Evolutionary conservation across 164 flowering plant genomes (phyloP).

Genomic region (Akebia trifoliata): DNA sequence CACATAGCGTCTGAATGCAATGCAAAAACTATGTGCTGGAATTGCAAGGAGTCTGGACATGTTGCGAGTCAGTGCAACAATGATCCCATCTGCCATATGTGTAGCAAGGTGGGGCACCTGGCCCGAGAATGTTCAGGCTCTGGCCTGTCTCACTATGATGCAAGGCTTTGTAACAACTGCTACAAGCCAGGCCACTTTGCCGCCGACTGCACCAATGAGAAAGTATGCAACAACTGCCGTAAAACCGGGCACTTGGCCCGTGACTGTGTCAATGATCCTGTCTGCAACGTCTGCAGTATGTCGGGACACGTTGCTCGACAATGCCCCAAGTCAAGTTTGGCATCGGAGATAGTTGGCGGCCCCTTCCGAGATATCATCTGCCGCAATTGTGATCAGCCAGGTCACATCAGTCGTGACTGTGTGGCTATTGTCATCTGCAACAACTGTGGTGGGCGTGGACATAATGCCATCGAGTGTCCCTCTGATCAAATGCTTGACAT

Average conservation of each 20-base stretch:
- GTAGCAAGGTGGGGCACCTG: conserved; percentile 54
- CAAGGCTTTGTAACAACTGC: conserved; percentile 52
- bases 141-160: conserved; percentile 27
- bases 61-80: conserved; percentile 51
- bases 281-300: conserved; percentile 58
- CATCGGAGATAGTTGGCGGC: conserved; percentile 29
- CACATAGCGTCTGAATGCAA: conserved; percentile 62
- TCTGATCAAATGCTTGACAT: conserved; percentile 31
- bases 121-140: conserved; percentile 40
- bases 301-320: conserved; percentile 82
- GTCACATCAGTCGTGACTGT: conserved; percentile 49
- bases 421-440: conserved; percentile 33
- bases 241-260: conserved; percentile 59
- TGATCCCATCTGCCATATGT: conserved; percentile 55
- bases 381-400: conserved; percentile 34
- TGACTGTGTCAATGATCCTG: conserved; percentile 55
- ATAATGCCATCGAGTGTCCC: conserved; percentile 42
- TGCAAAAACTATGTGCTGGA: conserved; percentile 55
- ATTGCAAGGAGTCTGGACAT: conserved; percentile 62
- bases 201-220: conserved; percentile 47
- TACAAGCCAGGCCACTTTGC: conserved; percentile 51
- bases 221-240: conserved; percentile 52
- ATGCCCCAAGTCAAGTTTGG: conserved; percentile 48
- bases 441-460: conserved; percentile 54
- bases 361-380: conserved; percentile 35